These are phyloP conservation scores for Ogataea thermomethanolica DNA, from an alignment of 805 yeast genomes.

Conservation along the genomic window DNA sequence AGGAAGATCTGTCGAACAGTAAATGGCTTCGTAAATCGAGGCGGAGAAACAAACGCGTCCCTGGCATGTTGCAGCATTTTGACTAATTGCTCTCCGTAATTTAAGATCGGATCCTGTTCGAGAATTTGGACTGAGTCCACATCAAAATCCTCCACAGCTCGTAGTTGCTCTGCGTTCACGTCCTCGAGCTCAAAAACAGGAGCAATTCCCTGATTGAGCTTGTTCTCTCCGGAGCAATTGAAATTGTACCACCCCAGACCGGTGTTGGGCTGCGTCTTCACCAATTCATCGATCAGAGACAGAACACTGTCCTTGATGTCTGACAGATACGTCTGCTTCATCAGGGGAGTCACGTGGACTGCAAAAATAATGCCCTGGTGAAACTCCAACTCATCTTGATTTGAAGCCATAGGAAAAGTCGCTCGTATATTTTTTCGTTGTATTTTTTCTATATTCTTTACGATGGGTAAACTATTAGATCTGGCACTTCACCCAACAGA, in stretches of 20 bases:
- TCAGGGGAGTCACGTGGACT: conserved; percentile 53
- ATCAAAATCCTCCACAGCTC: conserved; percentile 39
- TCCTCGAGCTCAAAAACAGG: conserved; percentile 51
- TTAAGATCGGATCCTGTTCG: conserved; percentile 24
- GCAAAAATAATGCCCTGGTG: conserved; percentile 65
- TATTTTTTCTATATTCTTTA: background rate
- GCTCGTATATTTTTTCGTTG: conserved; percentile 4
- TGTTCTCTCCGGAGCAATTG: conserved; percentile 37
- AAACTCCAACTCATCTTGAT: conserved; percentile 39
- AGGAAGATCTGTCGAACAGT: conserved; percentile 60
- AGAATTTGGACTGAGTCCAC: conserved; percentile 31
- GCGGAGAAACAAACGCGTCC: conserved; percentile 48
- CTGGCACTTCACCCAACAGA: conserved; percentile 69
- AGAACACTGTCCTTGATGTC: conserved; percentile 51
- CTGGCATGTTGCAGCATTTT: conserved; percentile 48
- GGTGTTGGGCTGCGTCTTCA: conserved; percentile 61
- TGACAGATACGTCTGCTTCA: conserved; percentile 35
- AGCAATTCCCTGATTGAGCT: conserved; percentile 37
- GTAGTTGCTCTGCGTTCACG: conserved; percentile 56
- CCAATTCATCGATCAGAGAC: conserved; percentile 62
- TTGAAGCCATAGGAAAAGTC: conserved; percentile 3
- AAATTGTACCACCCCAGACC: conserved; percentile 72
- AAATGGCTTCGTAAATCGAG: conserved; percentile 40
- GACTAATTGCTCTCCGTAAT: conserved; percentile 35
- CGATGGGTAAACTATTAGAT: conserved; percentile 60